Evolutionary conservation across 179 eudicot genomes (phyloP), one percentile per base, ranked within the genome.

Genomic region (Spinacia oleracea): DNA sequence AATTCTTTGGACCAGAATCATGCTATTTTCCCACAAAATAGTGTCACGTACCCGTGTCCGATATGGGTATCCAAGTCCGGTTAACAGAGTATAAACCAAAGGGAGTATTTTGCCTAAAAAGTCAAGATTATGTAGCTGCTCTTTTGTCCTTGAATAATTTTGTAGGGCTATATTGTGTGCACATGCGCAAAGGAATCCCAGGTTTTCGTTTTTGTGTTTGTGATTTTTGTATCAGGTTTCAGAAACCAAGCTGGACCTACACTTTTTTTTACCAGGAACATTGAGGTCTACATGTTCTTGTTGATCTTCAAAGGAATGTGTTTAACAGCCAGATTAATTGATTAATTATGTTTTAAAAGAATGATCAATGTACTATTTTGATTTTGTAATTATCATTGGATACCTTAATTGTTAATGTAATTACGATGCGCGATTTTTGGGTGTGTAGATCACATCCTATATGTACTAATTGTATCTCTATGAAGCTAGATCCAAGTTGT

Each of bases 111-210:
- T 1, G 43, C 62, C 8, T 2, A 51, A 53, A 53, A 72, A 72
- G 45, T 72, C 75, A 32, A 50, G 18, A 21, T 2, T 29, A 53
- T 25, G 73, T 27, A 51, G 55, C 74, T 48, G 23, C 42, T 71
- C 6, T 20, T 66, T 32, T 66, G 45, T 35, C 23, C 20, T 16
- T 20, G 35, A 66, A 72, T 29, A 51, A 15, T 20, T 8, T 51
- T 72, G 9, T 20, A 15, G 43, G 60, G 10, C 72, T 43, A 29
- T 14, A 16, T 58, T 34, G 40, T 60, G 58, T 40, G 77, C 73
- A 45, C 83, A 76, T 76, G 83, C 68, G 76, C 70, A 83, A 83
- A 63, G 76, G 84, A 78, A 73, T 82, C 79, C 75, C 51, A 74
- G 72, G 67, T 67, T 82, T 55, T 12, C 50, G 40, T 78, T 68